These are phyloP conservation scores for Alternaria brassicicola DNA, from an alignment of 2,329 filamentous ascomycete species.

Conservation along the genomic window DNA sequence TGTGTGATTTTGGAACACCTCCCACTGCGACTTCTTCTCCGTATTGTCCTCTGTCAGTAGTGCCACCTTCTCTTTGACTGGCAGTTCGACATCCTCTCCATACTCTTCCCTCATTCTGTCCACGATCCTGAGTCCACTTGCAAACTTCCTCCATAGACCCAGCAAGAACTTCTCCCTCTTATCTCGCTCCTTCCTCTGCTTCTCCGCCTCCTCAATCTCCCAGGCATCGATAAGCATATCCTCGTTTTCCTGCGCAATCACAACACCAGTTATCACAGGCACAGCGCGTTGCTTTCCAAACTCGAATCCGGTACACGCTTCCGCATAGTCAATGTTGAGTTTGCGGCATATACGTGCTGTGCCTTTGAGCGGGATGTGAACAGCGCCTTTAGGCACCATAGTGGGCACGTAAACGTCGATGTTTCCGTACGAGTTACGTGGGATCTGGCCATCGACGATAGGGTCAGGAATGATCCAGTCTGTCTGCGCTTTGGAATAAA, in stretches of 20 bases:
- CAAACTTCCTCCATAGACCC: conserved; percentile 81
- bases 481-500: conserved; percentile 85
- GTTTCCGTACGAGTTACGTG: conserved; percentile 93
- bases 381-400: conserved; percentile 86
- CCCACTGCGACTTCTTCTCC: conserved; percentile 55
- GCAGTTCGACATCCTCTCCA: conserved; percentile 55
- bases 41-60: conserved; percentile 58
- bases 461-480: conserved; percentile 94
- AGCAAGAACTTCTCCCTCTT: conserved; percentile 78
- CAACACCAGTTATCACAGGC: conserved; percentile 87
- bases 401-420: conserved; percentile 94
- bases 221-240: conserved; percentile 78
- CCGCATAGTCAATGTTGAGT: conserved; percentile 84
- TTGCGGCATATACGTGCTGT: conserved; percentile 81
- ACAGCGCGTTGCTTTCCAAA: conserved; percentile 95
- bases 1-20: conserved; percentile 35
- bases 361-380: conserved; percentile 81
- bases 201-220: conserved; percentile 72
- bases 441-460: conserved; percentile 83
- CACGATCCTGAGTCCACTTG: conserved; percentile 83
- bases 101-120: conserved; percentile 43
- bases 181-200: conserved; percentile 77
- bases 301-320: conserved; percentile 95
- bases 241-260: conserved; percentile 81
- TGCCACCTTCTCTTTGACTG: conserved; percentile 65